These are phyloP conservation scores for Pseudogymnoascus sp. DNA, from an alignment of 2,329 filamentous ascomycete species.

Conservation along the genomic window DNA sequence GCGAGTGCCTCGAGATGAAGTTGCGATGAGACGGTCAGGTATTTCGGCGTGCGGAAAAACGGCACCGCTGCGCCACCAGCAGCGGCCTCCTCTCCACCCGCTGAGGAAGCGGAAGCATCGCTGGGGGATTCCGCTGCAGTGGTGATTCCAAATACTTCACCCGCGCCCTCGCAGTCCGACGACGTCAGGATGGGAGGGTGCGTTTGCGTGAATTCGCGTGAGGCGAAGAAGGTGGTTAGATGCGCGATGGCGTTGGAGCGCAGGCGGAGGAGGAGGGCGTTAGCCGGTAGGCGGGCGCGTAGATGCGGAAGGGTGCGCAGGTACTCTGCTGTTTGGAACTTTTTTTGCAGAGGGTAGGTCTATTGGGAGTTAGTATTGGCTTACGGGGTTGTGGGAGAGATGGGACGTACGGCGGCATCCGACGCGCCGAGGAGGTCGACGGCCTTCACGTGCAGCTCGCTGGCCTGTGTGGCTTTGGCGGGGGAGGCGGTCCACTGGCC, in stretches of 20 bases:
- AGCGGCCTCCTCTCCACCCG: slow-evolving; percentile 27
- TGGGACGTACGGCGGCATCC: slow-evolving; percentile 62
- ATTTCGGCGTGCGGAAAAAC: slow-evolving; percentile 85
- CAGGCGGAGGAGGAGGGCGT: slow-evolving; percentile 70
- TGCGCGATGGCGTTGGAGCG: slow-evolving; percentile 71
- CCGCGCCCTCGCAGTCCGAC: slow-evolving; percentile 93
- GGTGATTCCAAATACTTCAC: slow-evolving; percentile 76
- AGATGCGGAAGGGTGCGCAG: slow-evolving; percentile 83
- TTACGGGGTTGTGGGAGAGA: not conserved
- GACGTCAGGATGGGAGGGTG: slow-evolving; percentile 94
- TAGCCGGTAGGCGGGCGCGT: slow-evolving; percentile 70
- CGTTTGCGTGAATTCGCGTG: slow-evolving; percentile 65
- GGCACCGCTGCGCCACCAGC: slow-evolving; percentile 20
- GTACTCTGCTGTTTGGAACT: slow-evolving; percentile 85
- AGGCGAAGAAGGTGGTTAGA: slow-evolving; percentile 66
- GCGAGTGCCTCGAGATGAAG: slow-evolving; percentile 88
- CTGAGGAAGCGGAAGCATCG: slow-evolving; percentile 16
- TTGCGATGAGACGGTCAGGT: slow-evolving; percentile 90
- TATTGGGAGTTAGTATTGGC: slow-evolving; percentile 31
- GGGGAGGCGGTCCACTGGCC: slow-evolving; percentile 70
- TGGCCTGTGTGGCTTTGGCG: slow-evolving; percentile 56
- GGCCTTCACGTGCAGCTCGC: slow-evolving; percentile 69
- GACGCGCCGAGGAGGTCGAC: slow-evolving; percentile 67
- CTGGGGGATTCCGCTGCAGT: slow-evolving; percentile 27
- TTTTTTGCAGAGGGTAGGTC: slow-evolving; percentile 92